Evolutionary conservation across 2,329 filamentous ascomycete genomes (phyloP), one percentile per base, ranked within the genome.

Genomic region (Amphichorda felina): DNA sequence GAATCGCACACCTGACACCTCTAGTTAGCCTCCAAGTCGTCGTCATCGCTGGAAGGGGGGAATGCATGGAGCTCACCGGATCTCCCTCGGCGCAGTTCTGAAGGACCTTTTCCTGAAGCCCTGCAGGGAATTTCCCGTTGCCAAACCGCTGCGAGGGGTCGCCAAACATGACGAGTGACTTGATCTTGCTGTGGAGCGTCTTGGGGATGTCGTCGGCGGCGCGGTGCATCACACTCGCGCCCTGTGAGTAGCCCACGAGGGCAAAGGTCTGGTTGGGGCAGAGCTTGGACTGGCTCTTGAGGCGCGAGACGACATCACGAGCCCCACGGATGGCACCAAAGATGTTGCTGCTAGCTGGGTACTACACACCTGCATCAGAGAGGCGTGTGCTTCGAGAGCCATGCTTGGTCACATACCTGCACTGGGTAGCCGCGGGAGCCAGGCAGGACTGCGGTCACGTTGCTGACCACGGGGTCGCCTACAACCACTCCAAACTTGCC

Each of bases 201-300:
- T 14, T 11, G 2, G 41, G 41, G 9, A 43, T 31, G 8, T 27
- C 15, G 4, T 27, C 28, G 2, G 33, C 34, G 17, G 39, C 41
- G 13, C 14, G n/a, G 21, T 39, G 41, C 29, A 41, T 38, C 3
- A 43, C 34, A 7, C 14, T 22, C 6, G 41, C 41, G 13, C 41
- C 41, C 32, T 43, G 41, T 10, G 41, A 43, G 35, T 43, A 43
- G 4, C 41, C 41, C n/a, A 43, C 37, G 13, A 43, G 29, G 3
- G 41, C 34, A 24, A 43, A 43, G 4, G 27, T 35, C 39, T 43
- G 41, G 13, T 34, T 21, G 14, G 41, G 41, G 16, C 41, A 43
- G 8, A 11, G n/a, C 4, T 4, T 18, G 24, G 30, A 24, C 28
- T 41, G 41, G 28, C 30, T 30, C 5, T 8, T 18, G 4, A 43